These are phyloP conservation scores for Penicillium sp. DNA, from an alignment of 2,329 filamentous ascomycete genomes.

Conservation along the genomic window DNA sequence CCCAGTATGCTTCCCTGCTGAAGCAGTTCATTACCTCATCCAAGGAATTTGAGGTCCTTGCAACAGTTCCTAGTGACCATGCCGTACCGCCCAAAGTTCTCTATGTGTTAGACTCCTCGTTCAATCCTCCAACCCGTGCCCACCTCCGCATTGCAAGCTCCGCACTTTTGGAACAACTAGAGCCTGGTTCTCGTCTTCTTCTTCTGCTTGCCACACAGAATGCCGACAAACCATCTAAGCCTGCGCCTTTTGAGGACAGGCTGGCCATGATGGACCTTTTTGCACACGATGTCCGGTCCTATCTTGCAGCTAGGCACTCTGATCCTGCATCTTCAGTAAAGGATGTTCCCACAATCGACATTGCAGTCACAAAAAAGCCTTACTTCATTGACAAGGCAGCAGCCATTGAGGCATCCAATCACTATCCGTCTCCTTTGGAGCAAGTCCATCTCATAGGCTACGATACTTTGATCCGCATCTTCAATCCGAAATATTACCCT, in stretches of 20 bases:
- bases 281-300: slow-evolving; percentile 44
- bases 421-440: slow-evolving; percentile 41
- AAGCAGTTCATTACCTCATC: slow-evolving; percentile 47
- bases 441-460: slow-evolving; percentile 54
- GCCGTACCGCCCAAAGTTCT: slow-evolving; percentile 41
- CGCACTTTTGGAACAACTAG: slow-evolving; percentile 48
- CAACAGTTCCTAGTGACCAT: slow-evolving; percentile 15
- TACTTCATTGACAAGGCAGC: slow-evolving; percentile 53
- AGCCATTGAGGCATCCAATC: slow-evolving; percentile 41
- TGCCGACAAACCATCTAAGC: slow-evolving; percentile 62
- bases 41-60: slow-evolving; percentile 34
- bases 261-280: slow-evolving; percentile 53
- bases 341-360: slow-evolving; percentile 43
- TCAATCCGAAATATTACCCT: slow-evolving; percentile 53
- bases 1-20: slow-evolving; percentile 44
- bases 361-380: slow-evolving; percentile 52
- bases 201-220: slow-evolving; percentile 66
- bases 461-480: slow-evolving; percentile 52
- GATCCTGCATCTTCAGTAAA: slow-evolving; percentile 1
- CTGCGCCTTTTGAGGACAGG: slow-evolving; percentile 51
- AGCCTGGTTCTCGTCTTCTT: slow-evolving; percentile 48
- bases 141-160: slow-evolving; percentile 59
- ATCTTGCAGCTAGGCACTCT: slow-evolving; percentile 25
- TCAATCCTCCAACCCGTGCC: slow-evolving; percentile 65
- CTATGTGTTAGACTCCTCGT: slow-evolving; percentile 67